Evolutionary conservation across 805 yeast genomes (phyloP).

Genomic region (Wickerhamiella azyma): DNA sequence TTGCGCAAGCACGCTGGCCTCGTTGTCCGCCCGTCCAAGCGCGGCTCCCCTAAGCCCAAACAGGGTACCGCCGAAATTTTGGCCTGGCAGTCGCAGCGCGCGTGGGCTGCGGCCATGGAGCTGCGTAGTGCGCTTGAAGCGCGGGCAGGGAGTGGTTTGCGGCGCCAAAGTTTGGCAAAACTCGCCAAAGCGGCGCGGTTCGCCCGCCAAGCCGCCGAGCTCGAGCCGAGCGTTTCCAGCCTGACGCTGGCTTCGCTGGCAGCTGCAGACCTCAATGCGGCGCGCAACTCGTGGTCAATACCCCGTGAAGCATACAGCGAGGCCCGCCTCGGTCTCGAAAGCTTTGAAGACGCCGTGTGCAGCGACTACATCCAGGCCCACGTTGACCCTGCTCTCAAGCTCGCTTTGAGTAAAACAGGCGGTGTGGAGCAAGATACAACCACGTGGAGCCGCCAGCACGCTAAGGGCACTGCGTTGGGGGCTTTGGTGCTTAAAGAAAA

Average conservation of each 20-base stretch:
- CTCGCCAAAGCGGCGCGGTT: conserved; percentile 47
- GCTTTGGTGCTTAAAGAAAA: conserved; percentile 29
- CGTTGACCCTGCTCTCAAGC: conserved; percentile 53
- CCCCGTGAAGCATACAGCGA: conserved; percentile 43
- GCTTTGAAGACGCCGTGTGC: conserved; percentile 33
- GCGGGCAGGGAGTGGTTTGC: conserved; percentile 32
- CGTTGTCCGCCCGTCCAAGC: conserved; percentile 52
- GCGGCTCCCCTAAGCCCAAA: conserved; percentile 29
- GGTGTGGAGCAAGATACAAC: conserved; percentile 5
- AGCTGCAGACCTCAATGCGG: conserved; percentile 36
- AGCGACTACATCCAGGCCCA: conserved; percentile 42
- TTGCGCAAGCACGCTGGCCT: conserved; percentile 52
- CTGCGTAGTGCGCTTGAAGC: conserved; percentile 42
- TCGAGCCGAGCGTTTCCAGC: conserved; percentile 11
- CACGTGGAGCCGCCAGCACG: neutral
- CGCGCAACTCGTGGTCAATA: conserved; percentile 41
- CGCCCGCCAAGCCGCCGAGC: conserved; percentile 29
- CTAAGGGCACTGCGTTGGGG: conserved; percentile 26
- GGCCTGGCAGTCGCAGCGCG: conserved; percentile 66
- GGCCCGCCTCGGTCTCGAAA: conserved; percentile 49
- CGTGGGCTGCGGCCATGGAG: conserved; percentile 55
- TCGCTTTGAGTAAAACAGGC: conserved; percentile 35
- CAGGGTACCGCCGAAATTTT: conserved; percentile 42
- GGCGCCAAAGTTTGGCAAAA: conserved; percentile 46
- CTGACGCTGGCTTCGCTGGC: conserved; percentile 18